Percentiles rank a stretch among this genome's conserved stretches.
Evolutionary conservation across 441 rosid genomes (phyloP).

Genomic region (Aquilaria agallochum): DNA sequence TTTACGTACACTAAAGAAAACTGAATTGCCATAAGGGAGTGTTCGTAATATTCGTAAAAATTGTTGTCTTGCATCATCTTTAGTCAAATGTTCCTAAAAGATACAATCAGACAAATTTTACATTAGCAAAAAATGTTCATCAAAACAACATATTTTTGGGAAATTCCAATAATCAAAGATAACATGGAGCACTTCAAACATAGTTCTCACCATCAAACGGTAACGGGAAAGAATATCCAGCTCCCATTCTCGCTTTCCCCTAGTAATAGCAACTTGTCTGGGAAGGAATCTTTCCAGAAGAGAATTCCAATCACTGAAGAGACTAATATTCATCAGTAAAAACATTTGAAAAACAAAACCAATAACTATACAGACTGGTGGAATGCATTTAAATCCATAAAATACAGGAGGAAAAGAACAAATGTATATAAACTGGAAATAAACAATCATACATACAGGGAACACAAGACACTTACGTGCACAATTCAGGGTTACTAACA

Average conservation of each 20-base stretch:
- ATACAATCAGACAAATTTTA: constrained; percentile 15
- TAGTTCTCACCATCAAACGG: constrained; percentile 64
- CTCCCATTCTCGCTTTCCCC: constrained; percentile 98
- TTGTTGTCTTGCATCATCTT: constrained; percentile 98
- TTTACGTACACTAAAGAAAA: constrained; percentile 91
- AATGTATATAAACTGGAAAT: constrained; percentile 1
- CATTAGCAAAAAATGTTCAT: constrained; percentile 9
- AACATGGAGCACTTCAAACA: constrained; percentile 7
- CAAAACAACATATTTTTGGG: not conserved
- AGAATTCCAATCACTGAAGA: constrained; percentile 80
- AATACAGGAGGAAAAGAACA: not conserved
- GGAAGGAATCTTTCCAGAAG: constrained; percentile 91
- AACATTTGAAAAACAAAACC: not conserved
- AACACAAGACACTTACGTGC: constrained; percentile 59
- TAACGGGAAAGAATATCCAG: constrained; percentile 91
- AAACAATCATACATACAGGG: constrained; percentile 5
- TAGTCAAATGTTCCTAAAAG: constrained; percentile 75
- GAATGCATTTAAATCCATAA: not conserved
- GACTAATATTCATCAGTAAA: constrained; percentile 18
- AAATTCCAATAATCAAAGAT: not conserved
- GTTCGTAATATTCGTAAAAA: constrained; percentile 79
- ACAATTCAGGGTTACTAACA: constrained; percentile 85
- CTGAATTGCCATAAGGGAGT: constrained; percentile 92
- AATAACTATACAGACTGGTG: not conserved
- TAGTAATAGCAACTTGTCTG: constrained; percentile 93